phyloP scores from a whole-genome alignment of 164 flowering plant species.

The Macadamia tetraphylla region DNA sequence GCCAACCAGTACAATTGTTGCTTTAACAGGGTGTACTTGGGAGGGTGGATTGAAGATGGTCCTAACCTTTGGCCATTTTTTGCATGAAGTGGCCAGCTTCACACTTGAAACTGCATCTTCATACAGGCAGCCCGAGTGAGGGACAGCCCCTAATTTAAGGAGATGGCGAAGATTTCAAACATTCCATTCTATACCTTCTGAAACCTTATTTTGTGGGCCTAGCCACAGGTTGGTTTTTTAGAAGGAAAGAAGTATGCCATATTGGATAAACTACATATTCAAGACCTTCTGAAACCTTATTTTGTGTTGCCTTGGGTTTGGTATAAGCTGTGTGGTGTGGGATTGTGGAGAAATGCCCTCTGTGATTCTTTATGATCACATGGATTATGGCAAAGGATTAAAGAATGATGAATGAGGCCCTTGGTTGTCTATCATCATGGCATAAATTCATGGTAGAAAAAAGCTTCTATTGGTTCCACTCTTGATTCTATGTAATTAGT shows the following conservation, averaged over 20 bases:
- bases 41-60: too few species aligned
- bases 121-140: too few species aligned
- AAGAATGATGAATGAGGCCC: neutral
- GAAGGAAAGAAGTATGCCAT: neutral
- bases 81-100: too few species aligned
- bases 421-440: neutral
- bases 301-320: neutral
- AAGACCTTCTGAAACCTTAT: too few species aligned
- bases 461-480: neutral
- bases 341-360: neutral
- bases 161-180: neutral
- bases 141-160: constrained; percentile 1
- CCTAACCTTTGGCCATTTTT: too few species aligned
- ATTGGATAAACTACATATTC: neutral
- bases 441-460: constrained; percentile 1
- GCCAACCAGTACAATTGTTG: too few species aligned
- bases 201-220: neutral
- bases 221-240: neutral
- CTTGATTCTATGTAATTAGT: neutral
- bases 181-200: neutral
- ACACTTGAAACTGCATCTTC: too few species aligned
- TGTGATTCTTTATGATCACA: neutral
- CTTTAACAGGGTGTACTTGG: too few species aligned
- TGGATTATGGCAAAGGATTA: neutral
- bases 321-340: neutral